phyloP scores from a whole-genome alignment of 805 yeast genomes.

The Maudiozyma pseudohumilis region DNA sequence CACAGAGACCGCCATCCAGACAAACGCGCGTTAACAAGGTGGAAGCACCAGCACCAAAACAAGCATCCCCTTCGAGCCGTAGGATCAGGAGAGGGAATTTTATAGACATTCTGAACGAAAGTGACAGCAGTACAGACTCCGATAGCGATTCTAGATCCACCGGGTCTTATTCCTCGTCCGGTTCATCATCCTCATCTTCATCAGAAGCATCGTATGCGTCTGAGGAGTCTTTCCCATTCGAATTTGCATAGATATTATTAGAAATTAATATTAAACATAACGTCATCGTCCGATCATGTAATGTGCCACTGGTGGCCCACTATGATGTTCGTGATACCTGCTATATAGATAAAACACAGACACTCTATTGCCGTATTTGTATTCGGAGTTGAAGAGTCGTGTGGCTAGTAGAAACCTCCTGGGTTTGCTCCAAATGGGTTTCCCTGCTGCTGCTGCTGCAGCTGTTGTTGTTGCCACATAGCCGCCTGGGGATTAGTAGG shows the following conservation, averaged over 20 bases:
- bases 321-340: background rate
- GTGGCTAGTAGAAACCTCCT: background rate
- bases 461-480: constrained; percentile 1
- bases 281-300: background rate
- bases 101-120: constrained; percentile 3
- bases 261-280: no score
- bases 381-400: no score
- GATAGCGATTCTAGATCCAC: background rate
- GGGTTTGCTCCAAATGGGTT: background rate
- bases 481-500: no score
- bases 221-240: constrained; percentile 13
- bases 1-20: background rate
- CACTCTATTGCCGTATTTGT: no score
- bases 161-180: constrained; percentile 2
- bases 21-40: background rate
- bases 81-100: constrained; percentile 5
- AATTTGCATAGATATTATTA: constrained; percentile 14
- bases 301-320: background rate
- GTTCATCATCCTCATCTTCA: background rate
- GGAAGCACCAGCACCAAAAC: background rate
- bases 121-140: constrained; percentile 2
- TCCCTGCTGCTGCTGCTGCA: constrained; percentile 1
- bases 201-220: constrained; percentile 1
- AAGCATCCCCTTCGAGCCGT: background rate
- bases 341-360: no score